These are phyloP conservation scores for Trichoderma harzianum DNA, from an alignment of 2,329 filamentous ascomycete genomes.

Conservation along the genomic window DNA sequence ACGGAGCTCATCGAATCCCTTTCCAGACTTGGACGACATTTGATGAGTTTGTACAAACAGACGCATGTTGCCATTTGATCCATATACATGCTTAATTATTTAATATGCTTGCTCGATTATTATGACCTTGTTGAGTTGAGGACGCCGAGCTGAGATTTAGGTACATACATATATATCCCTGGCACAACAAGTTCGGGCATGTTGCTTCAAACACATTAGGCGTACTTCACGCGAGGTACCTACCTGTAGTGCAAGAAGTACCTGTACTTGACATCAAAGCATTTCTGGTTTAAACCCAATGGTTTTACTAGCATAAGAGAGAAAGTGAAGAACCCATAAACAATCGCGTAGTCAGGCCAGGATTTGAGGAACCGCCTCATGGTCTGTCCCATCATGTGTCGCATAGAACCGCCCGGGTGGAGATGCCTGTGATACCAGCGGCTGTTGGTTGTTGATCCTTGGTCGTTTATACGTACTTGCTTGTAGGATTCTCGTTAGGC, in stretches of 20 bases:
- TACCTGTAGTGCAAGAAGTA: background rate
- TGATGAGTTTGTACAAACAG: background rate
- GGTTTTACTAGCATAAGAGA: background rate
- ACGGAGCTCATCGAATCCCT: background rate
- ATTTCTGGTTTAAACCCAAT: background rate
- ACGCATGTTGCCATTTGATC: background rate
- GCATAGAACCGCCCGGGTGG: background rate
- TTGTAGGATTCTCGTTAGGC: background rate
- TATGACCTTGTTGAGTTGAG: background rate
- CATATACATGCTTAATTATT: background rate
- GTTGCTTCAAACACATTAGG: background rate
- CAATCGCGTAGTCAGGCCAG: background rate
- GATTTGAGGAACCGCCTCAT: background rate
- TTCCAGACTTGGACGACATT: background rate
- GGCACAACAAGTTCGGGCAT: background rate
- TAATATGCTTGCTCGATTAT: background rate
- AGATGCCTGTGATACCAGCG: background rate
- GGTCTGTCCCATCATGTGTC: background rate
- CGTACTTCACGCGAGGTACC: background rate
- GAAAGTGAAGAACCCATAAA: background rate
- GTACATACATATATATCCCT: background rate
- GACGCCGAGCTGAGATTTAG: background rate
- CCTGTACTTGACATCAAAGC: background rate
- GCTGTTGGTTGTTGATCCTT: background rate
- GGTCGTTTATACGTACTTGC: background rate